phyloP scores from a whole-genome alignment of 139 green algal species.

The Ettlia oleoabundans region DNA sequence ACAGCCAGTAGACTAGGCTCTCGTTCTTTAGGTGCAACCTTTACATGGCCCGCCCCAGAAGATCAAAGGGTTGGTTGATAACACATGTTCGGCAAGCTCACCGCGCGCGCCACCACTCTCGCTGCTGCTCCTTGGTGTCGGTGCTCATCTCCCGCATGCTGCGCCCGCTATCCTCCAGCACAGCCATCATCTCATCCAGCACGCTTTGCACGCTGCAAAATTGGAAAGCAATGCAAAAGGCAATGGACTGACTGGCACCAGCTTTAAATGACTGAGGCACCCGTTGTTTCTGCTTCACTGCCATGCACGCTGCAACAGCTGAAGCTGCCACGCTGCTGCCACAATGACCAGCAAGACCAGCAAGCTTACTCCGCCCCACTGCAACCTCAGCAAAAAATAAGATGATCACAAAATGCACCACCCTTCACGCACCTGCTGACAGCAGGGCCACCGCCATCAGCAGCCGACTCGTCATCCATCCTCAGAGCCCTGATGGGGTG shows the following conservation, averaged over 20 bases:
- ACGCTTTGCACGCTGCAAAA: constrained; percentile 18
- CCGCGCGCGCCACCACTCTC: constrained; percentile 64
- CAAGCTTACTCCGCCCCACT: too few relatives aligned
- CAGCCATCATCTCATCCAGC: constrained; percentile 45
- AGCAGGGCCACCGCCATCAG: background rate
- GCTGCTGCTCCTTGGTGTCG: constrained; percentile 35
- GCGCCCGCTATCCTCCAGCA: constrained; percentile 62
- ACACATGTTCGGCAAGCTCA: background rate
- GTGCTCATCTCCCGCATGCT: constrained; percentile 63
- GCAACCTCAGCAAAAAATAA: too few relatives aligned
- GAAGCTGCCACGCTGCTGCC: too few relatives aligned
- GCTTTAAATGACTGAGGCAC: too few relatives aligned
- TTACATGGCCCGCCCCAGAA: background rate
- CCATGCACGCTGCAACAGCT: too few relatives aligned
- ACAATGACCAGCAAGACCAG: too few relatives aligned
- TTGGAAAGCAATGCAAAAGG: too few relatives aligned
- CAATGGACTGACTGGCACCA: too few relatives aligned
- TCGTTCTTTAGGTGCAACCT: too few relatives aligned
- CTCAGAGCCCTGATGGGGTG: constrained; percentile 30
- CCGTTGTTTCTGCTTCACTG: too few relatives aligned
- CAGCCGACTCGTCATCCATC: constrained; percentile 10
- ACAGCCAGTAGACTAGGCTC: too few relatives aligned
- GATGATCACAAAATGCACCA: too few relatives aligned
- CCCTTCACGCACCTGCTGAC: background rate
- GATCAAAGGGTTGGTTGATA: background rate